phyloP scores from a whole-genome alignment of 441 rosid species.

The Arabidopsis lyrata region DNA sequence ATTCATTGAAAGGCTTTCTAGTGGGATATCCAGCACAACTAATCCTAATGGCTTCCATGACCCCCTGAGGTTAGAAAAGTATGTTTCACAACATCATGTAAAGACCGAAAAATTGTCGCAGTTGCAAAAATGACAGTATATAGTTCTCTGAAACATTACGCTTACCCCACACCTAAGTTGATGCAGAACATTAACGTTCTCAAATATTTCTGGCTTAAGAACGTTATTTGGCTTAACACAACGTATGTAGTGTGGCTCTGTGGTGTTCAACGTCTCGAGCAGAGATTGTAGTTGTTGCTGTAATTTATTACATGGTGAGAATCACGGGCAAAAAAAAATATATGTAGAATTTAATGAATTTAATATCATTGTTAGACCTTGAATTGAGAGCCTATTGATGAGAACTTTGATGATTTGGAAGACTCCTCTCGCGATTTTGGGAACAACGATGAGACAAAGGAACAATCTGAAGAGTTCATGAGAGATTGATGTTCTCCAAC shows the following conservation, averaged over 20 bases:
- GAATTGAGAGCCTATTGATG: constrained; percentile 90
- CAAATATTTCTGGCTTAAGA: constrained; percentile 88
- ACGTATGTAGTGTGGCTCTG: constrained; percentile 94
- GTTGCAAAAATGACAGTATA: constrained; percentile 31
- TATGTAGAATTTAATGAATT: constrained; percentile 27
- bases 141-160: constrained; percentile 46
- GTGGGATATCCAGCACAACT: constrained; percentile 99
- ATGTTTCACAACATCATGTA: constrained; percentile 24
- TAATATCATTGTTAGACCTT: constrained; percentile 64
- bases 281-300: constrained; percentile 98
- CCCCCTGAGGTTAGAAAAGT: constrained; percentile 66
- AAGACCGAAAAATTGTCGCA: constrained; percentile 12
- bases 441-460: constrained; percentile 86
- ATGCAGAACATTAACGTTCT: constrained; percentile 79
- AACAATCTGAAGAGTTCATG: constrained; percentile 71
- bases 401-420: constrained; percentile 88
- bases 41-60: constrained; percentile 98
- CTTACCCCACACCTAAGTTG: constrained; percentile 98
- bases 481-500: constrained; percentile 95
- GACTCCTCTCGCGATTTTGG: constrained; percentile 87
- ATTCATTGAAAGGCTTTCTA: constrained; percentile 81
- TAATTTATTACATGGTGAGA: constrained; percentile 39
- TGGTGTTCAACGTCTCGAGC: constrained; percentile 91
- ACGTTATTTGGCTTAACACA: constrained; percentile 96
- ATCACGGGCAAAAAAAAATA: constrained; percentile 6